Evolutionary conservation across 163 green algal genomes (phyloP).

Genomic region (Prototheca wickerhamii): DNA sequence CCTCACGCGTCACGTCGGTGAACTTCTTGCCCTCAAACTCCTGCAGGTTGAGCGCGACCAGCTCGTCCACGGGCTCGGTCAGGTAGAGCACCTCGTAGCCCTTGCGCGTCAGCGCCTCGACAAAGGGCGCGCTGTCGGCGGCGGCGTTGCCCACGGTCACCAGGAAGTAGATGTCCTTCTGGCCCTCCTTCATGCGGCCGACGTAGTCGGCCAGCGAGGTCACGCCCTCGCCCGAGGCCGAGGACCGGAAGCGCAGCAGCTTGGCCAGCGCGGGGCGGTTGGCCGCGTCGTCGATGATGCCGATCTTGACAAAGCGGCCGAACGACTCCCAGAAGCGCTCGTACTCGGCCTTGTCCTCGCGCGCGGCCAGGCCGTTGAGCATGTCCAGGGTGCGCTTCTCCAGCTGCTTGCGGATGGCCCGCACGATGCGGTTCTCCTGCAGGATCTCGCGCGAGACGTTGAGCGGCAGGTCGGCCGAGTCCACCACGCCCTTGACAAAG

Average conservation of each 20-base stretch:
- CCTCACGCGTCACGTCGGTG: slow-evolving; percentile 88
- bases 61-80: slow-evolving; percentile 94
- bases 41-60: slow-evolving; percentile 67
- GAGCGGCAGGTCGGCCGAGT: slow-evolving; percentile 92
- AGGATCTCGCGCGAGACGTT: slow-evolving; percentile 98
- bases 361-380: slow-evolving; percentile 73
- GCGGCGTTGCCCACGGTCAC: slow-evolving; percentile 63
- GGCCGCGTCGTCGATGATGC: slow-evolving; percentile 81
- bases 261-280: slow-evolving; percentile 47
- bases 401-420: slow-evolving; percentile 90
- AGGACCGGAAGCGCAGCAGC: slow-evolving; percentile 77
- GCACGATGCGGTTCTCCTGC: slow-evolving; percentile 85
- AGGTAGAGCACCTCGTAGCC: slow-evolving; percentile 93
- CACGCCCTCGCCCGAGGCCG: slow-evolving; percentile 23
- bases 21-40: slow-evolving; percentile 78
- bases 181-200: slow-evolving; percentile 72
- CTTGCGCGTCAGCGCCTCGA: slow-evolving; percentile 81
- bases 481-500: slow-evolving; percentile 93
- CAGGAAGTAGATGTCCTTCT: slow-evolving; percentile 96
- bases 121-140: slow-evolving; percentile 75
- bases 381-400: slow-evolving; percentile 83
- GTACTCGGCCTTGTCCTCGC: slow-evolving; percentile 68
- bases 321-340: slow-evolving; percentile 94
- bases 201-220: slow-evolving; percentile 74
- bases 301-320: slow-evolving; percentile 61